Evolutionary conservation across 805 yeast genomes (phyloP).

Genomic region (Ogataea pilisensis): DNA sequence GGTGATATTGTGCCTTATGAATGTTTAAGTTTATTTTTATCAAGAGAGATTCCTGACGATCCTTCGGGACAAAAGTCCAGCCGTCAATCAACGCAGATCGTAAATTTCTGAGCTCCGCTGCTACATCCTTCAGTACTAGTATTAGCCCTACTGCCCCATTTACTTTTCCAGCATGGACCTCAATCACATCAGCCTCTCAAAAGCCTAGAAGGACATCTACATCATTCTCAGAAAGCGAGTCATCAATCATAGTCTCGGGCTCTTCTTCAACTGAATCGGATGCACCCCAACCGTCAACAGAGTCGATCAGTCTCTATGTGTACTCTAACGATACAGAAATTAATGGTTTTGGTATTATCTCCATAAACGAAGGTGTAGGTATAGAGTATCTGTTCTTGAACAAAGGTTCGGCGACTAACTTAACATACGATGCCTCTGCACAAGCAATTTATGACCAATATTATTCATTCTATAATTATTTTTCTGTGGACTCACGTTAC

Average conservation of each 20-base stretch:
- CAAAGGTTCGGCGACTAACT: background rate
- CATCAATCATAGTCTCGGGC: background rate
- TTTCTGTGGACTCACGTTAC: background rate
- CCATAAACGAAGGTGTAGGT: background rate
- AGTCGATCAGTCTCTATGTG: background rate
- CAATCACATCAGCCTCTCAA: background rate
- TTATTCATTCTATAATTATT: background rate
- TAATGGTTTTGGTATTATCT: background rate
- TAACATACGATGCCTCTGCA: background rate
- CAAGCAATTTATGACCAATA: background rate
- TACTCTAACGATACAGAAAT: background rate
- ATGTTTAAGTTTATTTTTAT: background rate
- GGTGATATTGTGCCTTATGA: background rate
- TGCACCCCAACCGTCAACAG: too few species aligned
- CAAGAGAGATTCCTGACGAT: background rate
- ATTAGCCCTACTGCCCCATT: too few species aligned
- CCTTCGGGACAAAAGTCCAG: background rate
- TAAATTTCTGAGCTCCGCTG: too few species aligned
- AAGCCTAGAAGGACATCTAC: background rate
- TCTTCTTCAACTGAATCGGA: background rate
- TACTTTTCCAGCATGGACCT: background rate
- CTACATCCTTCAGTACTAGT: too few species aligned
- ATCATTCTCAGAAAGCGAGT: background rate
- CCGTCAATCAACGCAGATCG: too few species aligned
- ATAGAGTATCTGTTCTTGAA: background rate